Evolutionary conservation across 2,329 filamentous ascomycete genomes (phyloP), one percentile per base, ranked within the genome.

Genomic region (Cladophialophora psammophila): DNA sequence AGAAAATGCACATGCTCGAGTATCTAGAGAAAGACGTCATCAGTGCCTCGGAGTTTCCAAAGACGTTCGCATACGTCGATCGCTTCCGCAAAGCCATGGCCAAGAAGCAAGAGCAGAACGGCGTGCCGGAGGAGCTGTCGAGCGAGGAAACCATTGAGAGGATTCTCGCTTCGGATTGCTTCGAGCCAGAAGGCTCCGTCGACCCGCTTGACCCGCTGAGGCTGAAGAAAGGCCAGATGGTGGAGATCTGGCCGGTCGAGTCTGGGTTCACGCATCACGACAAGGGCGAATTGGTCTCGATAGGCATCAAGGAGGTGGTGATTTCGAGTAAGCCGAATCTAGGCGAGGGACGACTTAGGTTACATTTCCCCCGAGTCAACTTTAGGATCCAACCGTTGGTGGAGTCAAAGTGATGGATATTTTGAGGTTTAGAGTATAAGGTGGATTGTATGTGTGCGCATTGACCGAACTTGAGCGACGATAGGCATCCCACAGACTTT

Each of bases 171-270:
- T 80, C 83, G 31, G 73, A 76, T 40, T 86, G 83, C 72, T 80
- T 78, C 48, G 85, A 87, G 69, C 61, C 69, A 5, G 79, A 80
- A 38, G 76, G 75, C 10, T 70, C 63, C 0, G 80, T 88, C 1
- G 84, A 87, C 67, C 75, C 68, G 12, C 69, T 69, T 4, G 88
- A 91, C 74, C 83, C 84, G 1, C 76, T 84, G 60, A 80, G 81
- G 0, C 73, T 91, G 66, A 76, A 77, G 55, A 80, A 78, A 65
- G 89, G 88, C 1, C 80, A 85, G 38, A 66, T 75, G 52, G 85
- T 92, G 2, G 79, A 82, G 74, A 76, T 90, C 32, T 87, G 83
- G 80, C 89, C 88, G 5, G 84, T 83, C 1, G 89, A 91, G 74
- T 84, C 85, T 50, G 88, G 88, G 3, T 82, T 79, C 58, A 81